These are phyloP conservation scores for Ensete ventricosum DNA, from an alignment of 176 grass and related monocot species.

Conservation along the genomic window DNA sequence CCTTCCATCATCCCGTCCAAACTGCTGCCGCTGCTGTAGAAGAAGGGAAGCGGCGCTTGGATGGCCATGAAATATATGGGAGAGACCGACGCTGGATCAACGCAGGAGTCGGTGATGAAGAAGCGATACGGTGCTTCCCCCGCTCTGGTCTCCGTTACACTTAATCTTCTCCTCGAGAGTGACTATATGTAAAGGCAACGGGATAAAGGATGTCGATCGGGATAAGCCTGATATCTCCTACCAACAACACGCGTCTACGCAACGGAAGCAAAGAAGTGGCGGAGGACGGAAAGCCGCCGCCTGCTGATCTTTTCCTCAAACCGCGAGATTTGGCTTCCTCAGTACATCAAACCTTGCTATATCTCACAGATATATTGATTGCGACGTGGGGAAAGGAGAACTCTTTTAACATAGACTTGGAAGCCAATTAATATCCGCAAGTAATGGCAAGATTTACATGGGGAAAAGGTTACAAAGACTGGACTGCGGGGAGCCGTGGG, in stretches of 20 bases:
- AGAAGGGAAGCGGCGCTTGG: background rate
- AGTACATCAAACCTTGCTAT: background rate
- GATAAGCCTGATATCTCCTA: background rate
- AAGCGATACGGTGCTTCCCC: background rate
- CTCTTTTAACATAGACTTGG: background rate
- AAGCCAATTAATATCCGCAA: background rate
- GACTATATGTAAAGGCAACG: background rate
- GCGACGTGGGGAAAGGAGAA: background rate
- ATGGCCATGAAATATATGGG: background rate
- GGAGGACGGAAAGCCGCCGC: background rate
- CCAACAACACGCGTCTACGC: background rate
- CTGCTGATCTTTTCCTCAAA: background rate
- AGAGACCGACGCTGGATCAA: background rate
- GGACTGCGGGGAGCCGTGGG: background rate
- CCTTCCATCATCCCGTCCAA: background rate
- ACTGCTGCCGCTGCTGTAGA: background rate
- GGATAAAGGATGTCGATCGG: no score
- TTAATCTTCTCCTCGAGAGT: background rate
- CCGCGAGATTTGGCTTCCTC: background rate
- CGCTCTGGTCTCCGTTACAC: background rate
- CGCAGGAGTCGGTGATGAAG: background rate
- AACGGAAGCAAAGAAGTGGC: background rate
- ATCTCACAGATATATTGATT: background rate
- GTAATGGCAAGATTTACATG: background rate
- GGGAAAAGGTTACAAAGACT: slow-evolving; percentile 2